Evolutionary conservation across 2,329 filamentous ascomycete species (phyloP).

Genomic region (Colletotrichum coccodes): DNA sequence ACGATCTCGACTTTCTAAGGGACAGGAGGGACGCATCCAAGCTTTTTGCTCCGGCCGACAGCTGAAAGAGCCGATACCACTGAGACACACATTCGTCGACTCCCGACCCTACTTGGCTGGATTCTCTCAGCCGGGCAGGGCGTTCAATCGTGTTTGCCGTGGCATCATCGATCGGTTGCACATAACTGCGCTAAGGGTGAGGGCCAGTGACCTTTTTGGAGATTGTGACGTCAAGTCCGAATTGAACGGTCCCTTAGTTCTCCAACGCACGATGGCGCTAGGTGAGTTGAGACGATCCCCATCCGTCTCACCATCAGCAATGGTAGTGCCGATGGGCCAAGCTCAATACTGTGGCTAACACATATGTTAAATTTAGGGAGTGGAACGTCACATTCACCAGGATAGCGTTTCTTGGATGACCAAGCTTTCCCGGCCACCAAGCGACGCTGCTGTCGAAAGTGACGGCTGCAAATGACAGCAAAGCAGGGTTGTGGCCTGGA

Average conservation of each 20-base stretch:
- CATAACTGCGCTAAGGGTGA: conserved; percentile 1
- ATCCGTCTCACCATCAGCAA: neutral
- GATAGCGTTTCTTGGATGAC: conserved; percentile 11
- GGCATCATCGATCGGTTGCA: conserved; percentile 8
- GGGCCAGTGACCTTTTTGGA: conserved; percentile 1
- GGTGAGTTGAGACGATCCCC: conserved; percentile 15
- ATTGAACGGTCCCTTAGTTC: conserved; percentile 18
- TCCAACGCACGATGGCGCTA: conserved; percentile 21
- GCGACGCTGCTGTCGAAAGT: neutral
- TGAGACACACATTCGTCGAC: neutral
- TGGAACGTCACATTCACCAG: neutral
- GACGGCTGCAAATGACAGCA: conserved; percentile 2
- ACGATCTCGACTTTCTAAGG: conserved; percentile 25
- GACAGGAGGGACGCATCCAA: neutral
- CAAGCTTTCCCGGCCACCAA: conserved; percentile 13
- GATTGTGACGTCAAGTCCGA: conserved; percentile 23
- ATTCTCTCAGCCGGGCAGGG: neutral
- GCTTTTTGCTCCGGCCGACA: neutral
- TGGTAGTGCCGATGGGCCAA: neutral
- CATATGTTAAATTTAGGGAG: neutral
- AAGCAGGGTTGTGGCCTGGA: conserved; percentile 11
- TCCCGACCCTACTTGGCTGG: neutral
- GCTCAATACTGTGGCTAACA: neutral
- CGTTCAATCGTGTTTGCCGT: neutral
- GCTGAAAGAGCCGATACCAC: neutral